Base-by-base conservation (phyloP, 306 rosid species). In the Rubus parviflorus region DNA sequence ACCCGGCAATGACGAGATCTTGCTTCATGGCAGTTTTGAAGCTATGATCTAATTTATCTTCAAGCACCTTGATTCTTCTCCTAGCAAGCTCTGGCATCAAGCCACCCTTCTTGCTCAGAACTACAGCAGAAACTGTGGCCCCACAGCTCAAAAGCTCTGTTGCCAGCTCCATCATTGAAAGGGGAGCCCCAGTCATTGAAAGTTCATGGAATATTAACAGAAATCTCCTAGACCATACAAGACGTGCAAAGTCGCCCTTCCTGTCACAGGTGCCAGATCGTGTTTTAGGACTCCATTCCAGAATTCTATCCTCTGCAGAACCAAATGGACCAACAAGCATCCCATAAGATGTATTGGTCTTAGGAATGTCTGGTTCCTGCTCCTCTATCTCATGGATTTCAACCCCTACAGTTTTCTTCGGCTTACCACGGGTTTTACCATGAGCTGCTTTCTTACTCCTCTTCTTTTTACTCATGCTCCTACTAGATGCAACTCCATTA, bases 171-270 rank as follows among this genome's bases (percentile, higher is more conserved):
- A 94, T 84, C 97, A 92, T 94, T 46, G 98, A 90, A 78, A 90
- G 89, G 12, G 98, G 98, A 68, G 98, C 94, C 49, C 98, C 98
- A 16, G 95, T 94, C 96, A 94, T 89, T n/a, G 98, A 94, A 68
- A 92, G 91, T 66, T 94, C 97, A 74, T 94, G 98, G 81, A 94
- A 94, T 72, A 94, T 82, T 79, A 94, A 76, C 63, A 92, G 79
- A 84, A 92, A 94, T 53, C 93, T 90, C 80, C 87, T 89, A 22
- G 93, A 94, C 92, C 88, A 79, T 70, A 92, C 97, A 63, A 90
- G 87, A 30, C 87, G 85, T 16, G 90, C 85, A 61, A 92, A 94
- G 70, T 92, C 92, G 68, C 88, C 86, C 75, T 88, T 89, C 87
- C 88, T 85, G 68, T 89, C 79, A 77, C 98, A 92, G 13, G 81